These are phyloP conservation scores for Saccharomycopsis hybrid DNA, from an alignment of 1,139 yeast genomes.

Conservation along the genomic window DNA sequence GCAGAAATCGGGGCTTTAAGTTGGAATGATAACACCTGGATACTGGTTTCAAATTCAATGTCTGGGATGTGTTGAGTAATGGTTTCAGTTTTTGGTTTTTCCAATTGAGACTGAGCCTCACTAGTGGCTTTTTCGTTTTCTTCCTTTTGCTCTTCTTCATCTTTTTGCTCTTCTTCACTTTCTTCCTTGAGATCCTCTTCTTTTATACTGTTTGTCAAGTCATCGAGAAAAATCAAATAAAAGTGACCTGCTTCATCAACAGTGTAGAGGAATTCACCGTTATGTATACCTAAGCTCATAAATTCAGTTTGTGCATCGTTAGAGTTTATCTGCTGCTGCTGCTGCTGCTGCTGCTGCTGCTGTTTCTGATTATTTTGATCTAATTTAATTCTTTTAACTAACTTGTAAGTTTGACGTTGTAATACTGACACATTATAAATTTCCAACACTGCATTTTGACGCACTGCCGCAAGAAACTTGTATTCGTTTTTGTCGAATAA, in stretches of 20 bases:
- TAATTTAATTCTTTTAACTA: no score
- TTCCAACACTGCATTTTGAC: slow-evolving; percentile 10
- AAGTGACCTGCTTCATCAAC: slow-evolving; percentile 46
- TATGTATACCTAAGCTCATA: slow-evolving; percentile 24
- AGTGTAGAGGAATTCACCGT: slow-evolving; percentile 27
- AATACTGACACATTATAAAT: slow-evolving; percentile 2
- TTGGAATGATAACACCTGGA: slow-evolving; percentile 29
- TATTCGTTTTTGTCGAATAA: slow-evolving; percentile 17
- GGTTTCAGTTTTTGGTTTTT: neutral
- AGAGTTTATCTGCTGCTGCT: no score
- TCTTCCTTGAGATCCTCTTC: slow-evolving; percentile 4
- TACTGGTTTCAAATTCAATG: slow-evolving; percentile 30
- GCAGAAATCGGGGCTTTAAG: slow-evolving; percentile 31
- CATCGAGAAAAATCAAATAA: slow-evolving; percentile 32
- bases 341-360: no score
- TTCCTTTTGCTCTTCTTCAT: slow-evolving; percentile 21
- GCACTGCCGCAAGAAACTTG: slow-evolving; percentile 9
- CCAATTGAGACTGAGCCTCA: slow-evolving; percentile 20
- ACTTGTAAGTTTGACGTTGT: no score
- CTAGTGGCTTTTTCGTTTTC: slow-evolving; percentile 22
- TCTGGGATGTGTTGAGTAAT: slow-evolving; percentile 27
- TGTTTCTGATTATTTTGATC: no score
- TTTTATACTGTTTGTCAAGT: slow-evolving; percentile 1
- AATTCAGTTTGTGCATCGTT: slow-evolving; percentile 23
- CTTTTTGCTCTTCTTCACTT: no score